A percentile compares a stretch with the other conserved stretches of the same genome.
Conservation (phyloP, 2,329 filamentous ascomycete genomes). For the Trichoderma oligosporum region DNA sequence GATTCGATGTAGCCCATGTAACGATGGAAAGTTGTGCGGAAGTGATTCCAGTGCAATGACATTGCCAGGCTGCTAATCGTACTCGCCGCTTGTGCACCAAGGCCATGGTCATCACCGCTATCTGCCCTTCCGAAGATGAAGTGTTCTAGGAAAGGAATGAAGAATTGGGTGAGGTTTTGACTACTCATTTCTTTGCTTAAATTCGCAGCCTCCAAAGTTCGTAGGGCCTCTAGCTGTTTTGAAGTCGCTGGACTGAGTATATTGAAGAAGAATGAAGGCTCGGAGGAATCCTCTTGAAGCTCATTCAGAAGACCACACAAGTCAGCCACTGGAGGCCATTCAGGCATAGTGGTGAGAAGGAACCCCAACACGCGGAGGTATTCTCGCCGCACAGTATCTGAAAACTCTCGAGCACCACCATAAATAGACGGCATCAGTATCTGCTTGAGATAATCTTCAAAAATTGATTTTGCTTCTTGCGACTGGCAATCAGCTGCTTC, state of each 20-base stretch:
- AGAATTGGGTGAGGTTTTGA: constrained; percentile 77
- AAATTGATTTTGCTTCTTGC: constrained; percentile 39
- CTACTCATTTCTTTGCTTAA: constrained; percentile 62
- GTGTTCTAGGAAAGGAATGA: constrained; percentile 88
- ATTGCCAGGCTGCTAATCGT: constrained; percentile 72
- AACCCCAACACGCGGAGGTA: constrained; percentile 75
- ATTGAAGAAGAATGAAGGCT: constrained; percentile 83
- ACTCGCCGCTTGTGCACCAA: constrained; percentile 80
- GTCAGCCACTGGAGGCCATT: constrained; percentile 69
- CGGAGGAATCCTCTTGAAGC: constrained; percentile 59
- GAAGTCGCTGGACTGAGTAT: constrained; percentile 86
- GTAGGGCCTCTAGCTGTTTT: constrained; percentile 77
- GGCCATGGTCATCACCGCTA: constrained; percentile 71
- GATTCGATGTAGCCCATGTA: constrained; percentile 79
- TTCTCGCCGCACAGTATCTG: constrained; percentile 81
- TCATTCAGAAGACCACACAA: constrained; percentile 63
- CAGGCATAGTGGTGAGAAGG: constrained; percentile 66
- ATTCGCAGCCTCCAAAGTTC: constrained; percentile 68
- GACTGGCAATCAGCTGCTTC: constrained; percentile 45
- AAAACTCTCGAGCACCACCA: constrained; percentile 69
- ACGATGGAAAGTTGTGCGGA: constrained; percentile 75
- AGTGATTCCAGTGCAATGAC: constrained; percentile 86
- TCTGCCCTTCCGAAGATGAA: constrained; percentile 83
- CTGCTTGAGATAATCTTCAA: constrained; percentile 56
- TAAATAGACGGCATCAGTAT: constrained; percentile 74